Percentiles rank a stretch among this genome's conserved stretches.
phyloP scores from a whole-genome alignment of 2,329 filamentous ascomycete genomes.

The Colletotrichum salicis region DNA sequence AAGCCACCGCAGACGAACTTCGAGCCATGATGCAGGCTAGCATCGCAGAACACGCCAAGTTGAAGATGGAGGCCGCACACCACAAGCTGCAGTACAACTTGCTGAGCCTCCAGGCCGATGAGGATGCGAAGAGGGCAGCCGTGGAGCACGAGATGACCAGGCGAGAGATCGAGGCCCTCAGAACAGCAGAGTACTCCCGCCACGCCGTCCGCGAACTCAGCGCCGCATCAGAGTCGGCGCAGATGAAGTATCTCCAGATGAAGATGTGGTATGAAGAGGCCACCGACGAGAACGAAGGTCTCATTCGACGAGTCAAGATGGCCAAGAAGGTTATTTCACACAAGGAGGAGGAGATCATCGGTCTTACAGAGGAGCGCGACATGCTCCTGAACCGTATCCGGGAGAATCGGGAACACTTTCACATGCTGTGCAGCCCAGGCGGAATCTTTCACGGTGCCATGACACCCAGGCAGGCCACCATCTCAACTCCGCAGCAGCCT shows the following conservation, averaged over 20 bases:
- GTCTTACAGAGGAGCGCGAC: slow-evolving; percentile 79
- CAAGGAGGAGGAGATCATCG: slow-evolving; percentile 77
- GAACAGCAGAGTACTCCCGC: slow-evolving; percentile 76
- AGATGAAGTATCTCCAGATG: slow-evolving; percentile 68
- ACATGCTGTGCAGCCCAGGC: slow-evolving; percentile 79
- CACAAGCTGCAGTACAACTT: slow-evolving; percentile 91
- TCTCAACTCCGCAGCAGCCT: slow-evolving; percentile 57
- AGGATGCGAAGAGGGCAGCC: slow-evolving; percentile 85
- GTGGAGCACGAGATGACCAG: slow-evolving; percentile 95
- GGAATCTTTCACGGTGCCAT: slow-evolving; percentile 72
- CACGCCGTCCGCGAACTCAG: slow-evolving; percentile 67
- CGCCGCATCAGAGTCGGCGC: slow-evolving; percentile 62
- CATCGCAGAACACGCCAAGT: slow-evolving; percentile 65
- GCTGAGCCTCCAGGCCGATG: slow-evolving; percentile 83
- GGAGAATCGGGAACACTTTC: slow-evolving; percentile 89
- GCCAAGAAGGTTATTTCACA: slow-evolving; percentile 83
- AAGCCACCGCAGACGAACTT: slow-evolving; percentile 66
- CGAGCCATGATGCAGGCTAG: slow-evolving; percentile 65
- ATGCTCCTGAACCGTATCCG: slow-evolving; percentile 85
- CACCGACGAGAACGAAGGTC: slow-evolving; percentile 71
- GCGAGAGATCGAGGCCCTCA: slow-evolving; percentile 85
- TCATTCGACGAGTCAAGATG: slow-evolving; percentile 73
- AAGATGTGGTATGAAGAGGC: slow-evolving; percentile 74
- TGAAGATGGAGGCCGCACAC: slow-evolving; percentile 87
- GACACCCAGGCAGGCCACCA: slow-evolving; percentile 63